phyloP scores from a whole-genome alignment of 192 early-diverging fungal genomes.

The Phlyctochytrium planicorne region DNA sequence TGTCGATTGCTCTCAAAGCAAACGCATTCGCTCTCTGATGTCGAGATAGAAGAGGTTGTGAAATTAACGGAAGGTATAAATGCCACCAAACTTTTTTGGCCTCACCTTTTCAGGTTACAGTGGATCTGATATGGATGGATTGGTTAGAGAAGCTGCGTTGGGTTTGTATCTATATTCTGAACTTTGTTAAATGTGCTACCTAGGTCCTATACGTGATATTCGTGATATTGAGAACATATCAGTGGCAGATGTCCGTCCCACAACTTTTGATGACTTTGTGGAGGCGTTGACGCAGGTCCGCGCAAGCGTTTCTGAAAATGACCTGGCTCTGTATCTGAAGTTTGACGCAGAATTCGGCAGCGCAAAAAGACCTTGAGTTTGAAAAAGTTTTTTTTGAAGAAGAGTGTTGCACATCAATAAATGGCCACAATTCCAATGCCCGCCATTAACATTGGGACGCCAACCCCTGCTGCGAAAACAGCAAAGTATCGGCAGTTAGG shows the following conservation, averaged over 20 bases:
- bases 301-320: slow-evolving; percentile 80
- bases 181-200: not conserved
- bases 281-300: slow-evolving; percentile 79
- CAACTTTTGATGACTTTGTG: slow-evolving; percentile 71
- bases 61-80: slow-evolving; percentile 59
- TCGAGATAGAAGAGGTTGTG: slow-evolving; percentile 64
- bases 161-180: slow-evolving; percentile 32
- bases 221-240: slow-evolving; percentile 50
- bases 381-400: too few species aligned
- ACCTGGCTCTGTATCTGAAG: slow-evolving; percentile 68
- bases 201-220: slow-evolving; percentile 73
- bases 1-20: slow-evolving; percentile 59
- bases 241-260: slow-evolving; percentile 72
- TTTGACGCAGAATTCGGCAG: slow-evolving; percentile 78
- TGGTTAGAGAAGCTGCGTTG: slow-evolving; percentile 65
- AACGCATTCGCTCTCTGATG: slow-evolving; percentile 52
- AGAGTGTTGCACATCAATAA: not conserved
- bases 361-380: too few species aligned
- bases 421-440: slow-evolving; percentile 6
- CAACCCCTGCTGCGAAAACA: not conserved
- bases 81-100: not conserved
- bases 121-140: slow-evolving; percentile 86
- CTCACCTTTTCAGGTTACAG: slow-evolving; percentile 57
- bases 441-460: not conserved
- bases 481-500: slow-evolving; percentile 42